These are phyloP conservation scores for Sclerotinia spermophila DNA, from an alignment of 2,329 filamentous ascomycete species.

Conservation along the genomic window DNA sequence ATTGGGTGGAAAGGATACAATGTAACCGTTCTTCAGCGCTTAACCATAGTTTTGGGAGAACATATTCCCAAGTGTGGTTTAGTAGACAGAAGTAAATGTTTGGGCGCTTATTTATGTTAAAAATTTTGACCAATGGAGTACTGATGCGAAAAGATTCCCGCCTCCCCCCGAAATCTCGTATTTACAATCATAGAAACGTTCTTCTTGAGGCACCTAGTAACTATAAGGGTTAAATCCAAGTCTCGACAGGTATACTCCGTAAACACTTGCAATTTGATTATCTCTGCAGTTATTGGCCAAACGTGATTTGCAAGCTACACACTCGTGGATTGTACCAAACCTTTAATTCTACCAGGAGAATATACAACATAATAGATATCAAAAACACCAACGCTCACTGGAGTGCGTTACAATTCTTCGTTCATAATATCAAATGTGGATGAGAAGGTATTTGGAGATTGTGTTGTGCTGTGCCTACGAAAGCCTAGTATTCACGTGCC, in stretches of 20 bases:
- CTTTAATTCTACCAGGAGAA: background rate
- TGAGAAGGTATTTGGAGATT: background rate
- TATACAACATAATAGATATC: background rate
- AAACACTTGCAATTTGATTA: background rate
- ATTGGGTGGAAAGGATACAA: conserved; percentile 2
- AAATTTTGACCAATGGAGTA: background rate
- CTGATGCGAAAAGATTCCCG: background rate
- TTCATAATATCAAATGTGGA: background rate
- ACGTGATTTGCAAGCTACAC: background rate
- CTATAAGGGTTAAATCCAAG: background rate
- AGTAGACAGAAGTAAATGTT: background rate
- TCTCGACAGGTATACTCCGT: background rate
- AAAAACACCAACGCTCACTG: background rate
- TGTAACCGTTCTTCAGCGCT: background rate
- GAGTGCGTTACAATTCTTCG: background rate
- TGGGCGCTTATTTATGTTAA: background rate
- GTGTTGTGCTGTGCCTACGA: background rate
- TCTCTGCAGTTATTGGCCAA: background rate
- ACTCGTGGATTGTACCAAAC: background rate
- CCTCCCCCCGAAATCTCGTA: background rate
- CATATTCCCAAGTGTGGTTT: background rate
- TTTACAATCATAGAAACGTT: background rate
- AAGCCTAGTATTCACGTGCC: background rate
- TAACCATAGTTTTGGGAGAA: background rate
- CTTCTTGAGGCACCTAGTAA: background rate